Conservation (phyloP, 1,139 yeast genomes). For the Suhomyces bokatorum region DNA sequence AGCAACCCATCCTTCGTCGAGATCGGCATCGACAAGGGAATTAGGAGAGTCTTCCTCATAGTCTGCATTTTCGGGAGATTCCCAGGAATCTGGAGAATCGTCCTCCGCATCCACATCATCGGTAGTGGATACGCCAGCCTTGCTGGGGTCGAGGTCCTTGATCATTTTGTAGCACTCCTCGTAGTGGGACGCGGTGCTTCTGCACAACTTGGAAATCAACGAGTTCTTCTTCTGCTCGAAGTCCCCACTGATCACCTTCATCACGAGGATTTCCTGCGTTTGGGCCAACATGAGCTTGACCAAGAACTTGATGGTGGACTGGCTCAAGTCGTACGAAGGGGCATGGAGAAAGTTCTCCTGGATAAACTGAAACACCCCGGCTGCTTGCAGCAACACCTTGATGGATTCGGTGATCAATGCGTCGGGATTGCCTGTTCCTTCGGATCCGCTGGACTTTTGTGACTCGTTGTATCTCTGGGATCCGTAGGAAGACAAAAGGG, state of each 20-base stretch:
- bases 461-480: constrained; percentile 44
- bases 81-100: constrained; percentile 10
- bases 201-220: constrained; percentile 70
- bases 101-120: constrained; percentile 18
- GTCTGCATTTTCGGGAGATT: constrained; percentile 21
- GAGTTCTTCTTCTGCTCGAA: constrained; percentile 56
- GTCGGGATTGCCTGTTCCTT: constrained; percentile 25
- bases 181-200: constrained; percentile 59
- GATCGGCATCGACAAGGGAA: constrained; percentile 45
- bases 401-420: constrained; percentile 59
- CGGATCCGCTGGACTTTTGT: constrained; percentile 27
- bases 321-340: constrained; percentile 76
- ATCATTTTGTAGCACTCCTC: constrained; percentile 44
- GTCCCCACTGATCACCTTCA: constrained; percentile 58
- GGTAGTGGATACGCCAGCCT: constrained; percentile 12
- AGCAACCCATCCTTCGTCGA: constrained; percentile 49
- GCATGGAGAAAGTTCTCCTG: constrained; percentile 87
- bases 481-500: constrained; percentile 49
- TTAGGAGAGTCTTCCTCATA: constrained; percentile 33
- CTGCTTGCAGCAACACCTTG: constrained; percentile 68
- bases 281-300: constrained; percentile 74
- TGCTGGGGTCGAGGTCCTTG: constrained; percentile 31
- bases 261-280: constrained; percentile 80
- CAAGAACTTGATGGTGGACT: constrained; percentile 67
- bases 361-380: constrained; percentile 73